Percentiles rank a stretch among this genome's conserved stretches.
These are phyloP conservation scores for Euphrasia arctica DNA, from an alignment of 305 asterid genomes.

Conservation along the genomic window DNA sequence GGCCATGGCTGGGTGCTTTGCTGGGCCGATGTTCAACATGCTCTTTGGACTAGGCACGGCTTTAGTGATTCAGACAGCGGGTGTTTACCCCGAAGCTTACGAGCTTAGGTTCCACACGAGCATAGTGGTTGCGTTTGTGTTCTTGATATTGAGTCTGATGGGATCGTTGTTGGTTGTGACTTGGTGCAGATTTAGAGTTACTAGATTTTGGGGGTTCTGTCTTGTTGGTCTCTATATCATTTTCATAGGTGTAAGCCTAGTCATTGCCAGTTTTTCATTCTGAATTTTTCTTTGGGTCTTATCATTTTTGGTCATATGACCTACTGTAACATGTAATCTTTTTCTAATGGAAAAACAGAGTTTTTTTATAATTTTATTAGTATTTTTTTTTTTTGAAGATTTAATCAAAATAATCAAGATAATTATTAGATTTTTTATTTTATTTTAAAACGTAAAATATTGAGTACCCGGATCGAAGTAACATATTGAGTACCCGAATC, in stretches of 20 bases:
- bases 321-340: too few relatives aligned
- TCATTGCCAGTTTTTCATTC: constrained; percentile 59
- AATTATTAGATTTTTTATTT: too few relatives aligned
- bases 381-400: too few relatives aligned
- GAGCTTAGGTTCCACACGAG: constrained; percentile 78
- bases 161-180: constrained; percentile 86
- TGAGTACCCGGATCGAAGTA: too few relatives aligned
- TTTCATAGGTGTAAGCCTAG: constrained; percentile 63
- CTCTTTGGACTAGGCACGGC: constrained; percentile 92
- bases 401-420: too few relatives aligned
- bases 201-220: constrained; percentile 96
- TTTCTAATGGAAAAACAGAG: too few relatives aligned
- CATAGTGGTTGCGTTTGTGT: constrained; percentile 82
- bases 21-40: constrained; percentile 98
- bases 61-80: constrained; percentile 69
- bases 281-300: constrained; percentile 20
- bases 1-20: constrained; percentile 99
- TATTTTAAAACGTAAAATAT: too few relatives aligned
- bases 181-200: constrained; percentile 86
- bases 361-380: too few relatives aligned
- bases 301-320: too few relatives aligned
- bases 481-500: too few relatives aligned
- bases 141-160: constrained; percentile 91
- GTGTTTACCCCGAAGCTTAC: constrained; percentile 74
- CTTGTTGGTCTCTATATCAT: constrained; percentile 75